Conservation (phyloP, 805 yeast genomes). For the Kazachstania psychrophila region DNA sequence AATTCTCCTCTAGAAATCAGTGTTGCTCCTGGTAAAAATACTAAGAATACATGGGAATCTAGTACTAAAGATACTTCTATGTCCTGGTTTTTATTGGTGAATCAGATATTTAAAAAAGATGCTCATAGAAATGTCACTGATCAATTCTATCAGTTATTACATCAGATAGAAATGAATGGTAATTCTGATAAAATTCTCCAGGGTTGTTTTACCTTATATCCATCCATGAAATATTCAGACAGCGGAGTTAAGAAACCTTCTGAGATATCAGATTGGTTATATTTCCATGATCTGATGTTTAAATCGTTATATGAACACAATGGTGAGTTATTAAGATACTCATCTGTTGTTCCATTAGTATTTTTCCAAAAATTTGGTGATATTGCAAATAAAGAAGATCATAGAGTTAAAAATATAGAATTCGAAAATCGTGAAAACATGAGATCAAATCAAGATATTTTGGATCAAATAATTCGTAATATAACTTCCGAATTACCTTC, state of each 20-base stretch:
- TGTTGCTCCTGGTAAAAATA: slow-evolving; percentile 3
- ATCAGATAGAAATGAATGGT: slow-evolving; percentile 38
- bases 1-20: slow-evolving; percentile 11
- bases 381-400: slow-evolving; percentile 34
- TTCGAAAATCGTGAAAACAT: slow-evolving; percentile 24
- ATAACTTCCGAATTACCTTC: slow-evolving; percentile 11
- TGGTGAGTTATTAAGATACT: slow-evolving; percentile 44
- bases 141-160: slow-evolving; percentile 40
- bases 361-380: slow-evolving; percentile 60
- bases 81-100: slow-evolving; percentile 61
- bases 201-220: slow-evolving; percentile 65
- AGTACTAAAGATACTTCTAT: slow-evolving; percentile 49
- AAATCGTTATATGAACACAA: slow-evolving; percentile 31
- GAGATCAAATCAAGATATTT: slow-evolving; percentile 25
- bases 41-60: slow-evolving; percentile 13
- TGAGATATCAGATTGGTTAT: slow-evolving; percentile 65
- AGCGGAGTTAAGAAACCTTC: slow-evolving; percentile 51
- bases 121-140: slow-evolving; percentile 37
- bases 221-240: slow-evolving; percentile 55
- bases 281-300: slow-evolving; percentile 53
- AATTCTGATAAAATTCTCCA: slow-evolving; percentile 55
- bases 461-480: slow-evolving; percentile 17
- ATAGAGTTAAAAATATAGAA: slow-evolving; percentile 27
- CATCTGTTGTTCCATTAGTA: slow-evolving; percentile 48
- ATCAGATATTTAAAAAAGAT: slow-evolving; percentile 48